Evolutionary conservation across 2,329 filamentous ascomycete species (phyloP).

Genomic region (Fusarium sp.): DNA sequence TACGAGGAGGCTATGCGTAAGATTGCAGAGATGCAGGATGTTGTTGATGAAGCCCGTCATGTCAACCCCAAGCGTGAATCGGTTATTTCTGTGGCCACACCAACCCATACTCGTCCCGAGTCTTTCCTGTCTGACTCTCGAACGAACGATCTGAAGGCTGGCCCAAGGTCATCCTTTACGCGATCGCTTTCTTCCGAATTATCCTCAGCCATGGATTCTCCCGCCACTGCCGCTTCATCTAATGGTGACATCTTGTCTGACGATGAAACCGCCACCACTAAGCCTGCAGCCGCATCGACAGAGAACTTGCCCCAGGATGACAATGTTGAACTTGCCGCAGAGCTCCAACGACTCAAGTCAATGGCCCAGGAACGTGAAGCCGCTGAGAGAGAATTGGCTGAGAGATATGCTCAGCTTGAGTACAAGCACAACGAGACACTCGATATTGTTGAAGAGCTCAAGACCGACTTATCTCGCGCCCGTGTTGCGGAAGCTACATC

Average conservation of each 20-base stretch:
- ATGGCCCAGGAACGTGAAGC: constrained; percentile 82
- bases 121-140: constrained; percentile 88
- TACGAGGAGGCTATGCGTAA: constrained; percentile 90
- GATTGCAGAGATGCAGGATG: constrained; percentile 86
- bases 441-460: constrained; percentile 90
- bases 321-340: constrained; percentile 65
- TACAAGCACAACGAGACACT: constrained; percentile 84
- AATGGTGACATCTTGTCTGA: constrained; percentile 64
- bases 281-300: constrained; percentile 52
- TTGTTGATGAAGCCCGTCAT: constrained; percentile 82
- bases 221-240: constrained; percentile 72
- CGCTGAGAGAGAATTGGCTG: constrained; percentile 77
- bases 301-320: constrained; percentile 56
- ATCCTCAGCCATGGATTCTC: constrained; percentile 85
- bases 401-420: constrained; percentile 87
- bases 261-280: constrained; percentile 60
- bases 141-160: constrained; percentile 77
- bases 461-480: constrained; percentile 85
- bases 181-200: constrained; percentile 95
- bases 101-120: constrained; percentile 69
- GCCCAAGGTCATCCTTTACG: constrained; percentile 75
- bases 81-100: constrained; percentile 65
- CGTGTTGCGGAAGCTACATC: constrained; percentile 71
- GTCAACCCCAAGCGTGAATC: constrained; percentile 67
- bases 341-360: constrained; percentile 77